These are phyloP conservation scores for Talaromyces liani DNA, from an alignment of 495 filamentous ascomycete species.

Conservation along the genomic window DNA sequence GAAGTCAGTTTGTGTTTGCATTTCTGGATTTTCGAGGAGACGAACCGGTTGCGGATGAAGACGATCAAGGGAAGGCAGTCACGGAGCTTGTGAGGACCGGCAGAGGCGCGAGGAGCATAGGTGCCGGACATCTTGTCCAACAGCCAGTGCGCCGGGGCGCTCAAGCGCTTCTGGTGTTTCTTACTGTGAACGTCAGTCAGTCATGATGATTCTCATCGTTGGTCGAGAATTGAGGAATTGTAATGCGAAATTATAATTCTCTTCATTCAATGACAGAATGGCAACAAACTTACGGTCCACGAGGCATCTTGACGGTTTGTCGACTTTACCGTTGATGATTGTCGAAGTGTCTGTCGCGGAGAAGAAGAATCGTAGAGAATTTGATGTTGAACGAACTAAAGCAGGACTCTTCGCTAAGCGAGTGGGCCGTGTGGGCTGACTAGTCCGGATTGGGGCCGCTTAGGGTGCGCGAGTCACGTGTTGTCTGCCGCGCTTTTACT, in stretches of 20 bases:
- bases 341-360: slow-evolving; percentile 30
- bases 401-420: slow-evolving; percentile 32
- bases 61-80: slow-evolving; percentile 99
- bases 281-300: slow-evolving; percentile 52
- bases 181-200: slow-evolving; percentile 53
- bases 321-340: slow-evolving; percentile 32
- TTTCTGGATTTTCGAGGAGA: neutral
- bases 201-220: slow-evolving; percentile 6
- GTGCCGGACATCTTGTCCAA: slow-evolving; percentile 97
- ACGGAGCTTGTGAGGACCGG: slow-evolving; percentile 97
- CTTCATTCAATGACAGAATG: neutral
- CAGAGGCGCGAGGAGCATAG: slow-evolving; percentile 91
- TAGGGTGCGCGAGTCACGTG: slow-evolving; percentile 4
- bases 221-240: slow-evolving; percentile 6
- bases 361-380: slow-evolving; percentile 12
- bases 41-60: slow-evolving; percentile 87
- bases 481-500: neutral
- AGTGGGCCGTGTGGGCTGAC: slow-evolving; percentile 22
- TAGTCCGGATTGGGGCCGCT: slow-evolving; percentile 13
- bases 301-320: slow-evolving; percentile 53
- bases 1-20: slow-evolving; percentile 13
- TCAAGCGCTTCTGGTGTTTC: slow-evolving; percentile 99
- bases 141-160: slow-evolving; percentile 98
- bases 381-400: slow-evolving; percentile 4
- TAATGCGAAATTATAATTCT: neutral